These are phyloP conservation scores for Clonostachys rosea DNA, from an alignment of 2,329 filamentous ascomycete genomes.

Conservation along the genomic window DNA sequence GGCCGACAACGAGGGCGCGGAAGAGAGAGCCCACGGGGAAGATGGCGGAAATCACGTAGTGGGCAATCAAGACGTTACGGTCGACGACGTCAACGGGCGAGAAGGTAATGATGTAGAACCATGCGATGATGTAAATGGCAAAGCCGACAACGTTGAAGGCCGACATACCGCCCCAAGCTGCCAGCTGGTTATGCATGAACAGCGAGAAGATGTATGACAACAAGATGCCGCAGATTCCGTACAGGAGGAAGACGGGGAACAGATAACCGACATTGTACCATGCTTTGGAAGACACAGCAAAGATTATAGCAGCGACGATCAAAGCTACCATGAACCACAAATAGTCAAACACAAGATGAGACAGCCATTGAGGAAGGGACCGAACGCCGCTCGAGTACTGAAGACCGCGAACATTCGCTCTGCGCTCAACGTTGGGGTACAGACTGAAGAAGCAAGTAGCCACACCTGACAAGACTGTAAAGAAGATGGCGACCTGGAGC, in stretches of 20 bases:
- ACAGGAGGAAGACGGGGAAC: slow-evolving; percentile 71
- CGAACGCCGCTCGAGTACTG: slow-evolving; percentile 86
- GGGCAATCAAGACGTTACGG: slow-evolving; percentile 58
- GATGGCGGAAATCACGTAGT: slow-evolving; percentile 67
- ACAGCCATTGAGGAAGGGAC: slow-evolving; percentile 72
- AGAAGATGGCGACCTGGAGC: slow-evolving; percentile 72
- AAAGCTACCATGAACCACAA: slow-evolving; percentile 57
- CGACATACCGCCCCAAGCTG: slow-evolving; percentile 74
- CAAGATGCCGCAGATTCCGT: slow-evolving; percentile 67
- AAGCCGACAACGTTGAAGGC: slow-evolving; percentile 68
- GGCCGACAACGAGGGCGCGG: slow-evolving; percentile 63
- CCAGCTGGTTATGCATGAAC: slow-evolving; percentile 67
- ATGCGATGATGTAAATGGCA: slow-evolving; percentile 63
- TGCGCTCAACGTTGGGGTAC: slow-evolving; percentile 74
- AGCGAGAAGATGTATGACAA: slow-evolving; percentile 75
- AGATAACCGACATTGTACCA: slow-evolving; percentile 76
- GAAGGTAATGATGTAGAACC: slow-evolving; percentile 67
- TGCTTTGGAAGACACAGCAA: slow-evolving; percentile 52
- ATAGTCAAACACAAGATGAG: slow-evolving; percentile 75
- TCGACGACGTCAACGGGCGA: slow-evolving; percentile 65
- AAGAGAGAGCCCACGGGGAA: slow-evolving; percentile 70
- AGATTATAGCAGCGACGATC: slow-evolving; percentile 62
- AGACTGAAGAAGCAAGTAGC: slow-evolving; percentile 80
- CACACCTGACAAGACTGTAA: slow-evolving; percentile 68
- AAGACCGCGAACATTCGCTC: slow-evolving; percentile 69